phyloP scores from a whole-genome alignment of 2,329 filamentous ascomycete genomes.

The Teratosphaeria viscida region DNA sequence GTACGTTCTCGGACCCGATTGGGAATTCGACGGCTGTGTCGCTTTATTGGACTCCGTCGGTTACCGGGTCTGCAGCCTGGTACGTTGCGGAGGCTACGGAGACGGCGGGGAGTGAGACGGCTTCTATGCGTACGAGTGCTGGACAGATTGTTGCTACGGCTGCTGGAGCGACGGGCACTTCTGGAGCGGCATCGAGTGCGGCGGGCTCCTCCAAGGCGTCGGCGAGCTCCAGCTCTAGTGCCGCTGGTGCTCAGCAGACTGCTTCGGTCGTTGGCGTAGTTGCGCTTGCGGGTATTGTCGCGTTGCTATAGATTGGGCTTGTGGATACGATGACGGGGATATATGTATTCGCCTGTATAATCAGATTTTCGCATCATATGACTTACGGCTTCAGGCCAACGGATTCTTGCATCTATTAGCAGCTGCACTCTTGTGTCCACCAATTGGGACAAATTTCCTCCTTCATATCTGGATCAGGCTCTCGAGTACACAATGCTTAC shows the following conservation, averaged over 20 bases:
- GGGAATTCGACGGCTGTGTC: slow-evolving; percentile 20
- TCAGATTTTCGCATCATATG: neutral
- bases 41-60: slow-evolving; percentile 17
- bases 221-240: neutral
- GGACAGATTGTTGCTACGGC: slow-evolving; percentile 10
- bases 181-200: neutral
- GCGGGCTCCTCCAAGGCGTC: neutral
- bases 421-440: too few relatives aligned
- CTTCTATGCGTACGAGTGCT: slow-evolving; percentile 3
- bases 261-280: neutral
- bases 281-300: neutral
- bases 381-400: too few relatives aligned
- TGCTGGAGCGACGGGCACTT: neutral
- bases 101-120: slow-evolving; percentile 1
- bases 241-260: neutral
- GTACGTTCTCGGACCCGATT: slow-evolving; percentile 16
- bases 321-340: neutral
- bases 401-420: too few relatives aligned
- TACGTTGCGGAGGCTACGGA: slow-evolving; percentile 12
- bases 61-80: slow-evolving; percentile 15
- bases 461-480: too few relatives aligned
- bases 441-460: too few relatives aligned
- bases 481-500: too few relatives aligned
- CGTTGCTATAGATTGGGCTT: neutral
- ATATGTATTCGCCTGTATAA: neutral